A percentile compares a stretch with the other conserved stretches of the same genome.
Evolutionary conservation across 1,284 basidiomycete species (phyloP).

Genomic region (Sporisorium scitamineum): DNA sequence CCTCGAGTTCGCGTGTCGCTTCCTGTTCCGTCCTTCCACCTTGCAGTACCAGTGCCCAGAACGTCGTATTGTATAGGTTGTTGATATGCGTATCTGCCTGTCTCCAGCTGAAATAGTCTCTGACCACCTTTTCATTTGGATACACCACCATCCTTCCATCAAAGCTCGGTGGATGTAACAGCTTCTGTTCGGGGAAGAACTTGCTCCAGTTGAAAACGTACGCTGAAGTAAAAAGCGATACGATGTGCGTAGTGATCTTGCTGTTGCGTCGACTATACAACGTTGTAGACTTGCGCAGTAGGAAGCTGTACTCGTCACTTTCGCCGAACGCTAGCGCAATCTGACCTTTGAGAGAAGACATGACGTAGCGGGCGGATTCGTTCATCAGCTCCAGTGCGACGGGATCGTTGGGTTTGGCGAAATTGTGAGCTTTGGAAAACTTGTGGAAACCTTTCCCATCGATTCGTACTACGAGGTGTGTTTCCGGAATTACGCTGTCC

Average conservation of each 20-base stretch:
- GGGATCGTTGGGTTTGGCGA: constrained; percentile 91
- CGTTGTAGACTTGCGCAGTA: constrained; percentile 80
- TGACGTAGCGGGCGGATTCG: constrained; percentile 82
- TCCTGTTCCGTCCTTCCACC: constrained; percentile 81
- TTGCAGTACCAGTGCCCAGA: constrained; percentile 91
- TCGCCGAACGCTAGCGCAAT: constrained; percentile 82
- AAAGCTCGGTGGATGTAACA: constrained; percentile 87
- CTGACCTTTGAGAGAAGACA: constrained; percentile 72
- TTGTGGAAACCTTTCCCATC: constrained; percentile 96
- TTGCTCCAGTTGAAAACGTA: constrained; percentile 88
- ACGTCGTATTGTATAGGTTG: constrained; percentile 94
- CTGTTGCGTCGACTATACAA: constrained; percentile 83
- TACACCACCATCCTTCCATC: constrained; percentile 87
- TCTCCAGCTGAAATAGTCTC: constrained; percentile 95
- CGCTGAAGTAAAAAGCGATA: constrained; percentile 90
- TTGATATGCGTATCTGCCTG: constrained; percentile 98
- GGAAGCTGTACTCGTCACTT: constrained; percentile 96
- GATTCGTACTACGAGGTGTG: constrained; percentile 86
- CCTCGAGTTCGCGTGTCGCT: constrained; percentile 81
- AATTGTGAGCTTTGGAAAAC: constrained; percentile 87
- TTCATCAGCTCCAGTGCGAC: constrained; percentile 93
- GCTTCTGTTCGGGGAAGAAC: constrained; percentile 79
- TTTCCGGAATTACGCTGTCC: constrained; percentile 84
- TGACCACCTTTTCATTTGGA: constrained; percentile 78
- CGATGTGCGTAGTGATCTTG: constrained; percentile 89